Evolutionary conservation across 106 monocot genomes (phyloP), one percentile per base, ranked within the genome.

Genomic region (Dioscorea alata): DNA sequence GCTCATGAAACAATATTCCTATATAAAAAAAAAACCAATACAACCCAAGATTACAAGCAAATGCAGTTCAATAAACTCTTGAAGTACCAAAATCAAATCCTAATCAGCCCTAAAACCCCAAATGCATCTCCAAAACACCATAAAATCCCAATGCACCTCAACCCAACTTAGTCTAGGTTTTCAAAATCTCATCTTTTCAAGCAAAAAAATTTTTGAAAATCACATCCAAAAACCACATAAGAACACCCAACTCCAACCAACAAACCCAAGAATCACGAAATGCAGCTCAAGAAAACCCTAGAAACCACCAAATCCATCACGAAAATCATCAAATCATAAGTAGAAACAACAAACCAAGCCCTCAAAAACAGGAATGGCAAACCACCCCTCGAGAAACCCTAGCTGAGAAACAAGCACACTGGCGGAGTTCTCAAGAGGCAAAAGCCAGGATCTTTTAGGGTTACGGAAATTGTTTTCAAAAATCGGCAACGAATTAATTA

Each of bases 231-330:
- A 10, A 42, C 9, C 54, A 13, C 0, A 8, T 16, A 54, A 13
- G 5, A 54, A 19, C 54, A 3, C 15, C 54, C 18, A 54, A 54
- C 7, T 18, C 54, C 15, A 16, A 54, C 18, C 35, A 31, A 64
- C 0, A 14, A 34, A 64, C 32, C 16, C 28, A 23, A 32, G 34
- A 64, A 34, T 10, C 8, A 33, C 63, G 19, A 12, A 64, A 33
- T 34, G 63, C 28, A 64, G 33, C 63, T 13, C 35, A 13, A 24
- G 19, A 64, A 64, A 34, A 64, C 63, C 35, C 33, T 16, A 64
- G 19, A 12, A 32, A 2, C 15, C 32, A 64, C 15, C 32, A 12
- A 13, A 54, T 54, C 16, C 54, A 5, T 16, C 19, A 54, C 19
- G 2, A 54, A 54, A 54, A 16, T 14, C 13, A 54, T 14, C 31